Evolutionary conservation across 805 yeast genomes (phyloP).

Genomic region (Cyberlindnera maritima): DNA sequence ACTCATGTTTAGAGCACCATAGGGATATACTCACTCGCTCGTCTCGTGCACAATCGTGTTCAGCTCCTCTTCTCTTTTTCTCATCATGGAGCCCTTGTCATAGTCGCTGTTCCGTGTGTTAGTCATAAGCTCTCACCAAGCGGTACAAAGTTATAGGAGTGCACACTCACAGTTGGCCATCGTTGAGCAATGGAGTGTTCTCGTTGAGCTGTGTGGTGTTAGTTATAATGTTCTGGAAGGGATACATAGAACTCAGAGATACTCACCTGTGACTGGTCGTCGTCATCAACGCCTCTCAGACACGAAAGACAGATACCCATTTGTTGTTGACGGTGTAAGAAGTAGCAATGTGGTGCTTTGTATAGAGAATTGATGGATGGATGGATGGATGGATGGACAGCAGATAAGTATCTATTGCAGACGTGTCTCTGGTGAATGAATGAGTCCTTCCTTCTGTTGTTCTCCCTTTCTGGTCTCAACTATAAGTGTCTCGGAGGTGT

Average conservation of each 20-base stretch:
- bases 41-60: slow-evolving; percentile 44
- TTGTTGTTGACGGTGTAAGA: neutral
- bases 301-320: slow-evolving; percentile 54
- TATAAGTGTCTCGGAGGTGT: too few species aligned
- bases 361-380: too few species aligned
- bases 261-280: slow-evolving; percentile 38
- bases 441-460: too few species aligned
- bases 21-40: slow-evolving; percentile 20
- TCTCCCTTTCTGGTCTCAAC: too few species aligned
- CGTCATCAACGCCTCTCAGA: slow-evolving; percentile 33
- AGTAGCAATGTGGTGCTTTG: too few species aligned
- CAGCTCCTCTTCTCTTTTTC: slow-evolving; percentile 43
- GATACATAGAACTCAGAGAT: slow-evolving; percentile 20
- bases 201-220: slow-evolving; percentile 33
- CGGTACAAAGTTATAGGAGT: neutral
- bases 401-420: too few species aligned
- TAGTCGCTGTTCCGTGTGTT: slow-evolving; percentile 16
- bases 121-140: neutral
- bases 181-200: slow-evolving; percentile 32
- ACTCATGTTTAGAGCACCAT: neutral
- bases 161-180: slow-evolving; percentile 12
- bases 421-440: too few species aligned
- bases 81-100: slow-evolving; percentile 22
- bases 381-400: too few species aligned
- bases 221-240: neutral